Percentiles rank a stretch among this genome's conserved stretches.
These are phyloP conservation scores for Phaeosphaeriaceae sp. DNA, from an alignment of 2,329 filamentous ascomycete species.

Conservation along the genomic window DNA sequence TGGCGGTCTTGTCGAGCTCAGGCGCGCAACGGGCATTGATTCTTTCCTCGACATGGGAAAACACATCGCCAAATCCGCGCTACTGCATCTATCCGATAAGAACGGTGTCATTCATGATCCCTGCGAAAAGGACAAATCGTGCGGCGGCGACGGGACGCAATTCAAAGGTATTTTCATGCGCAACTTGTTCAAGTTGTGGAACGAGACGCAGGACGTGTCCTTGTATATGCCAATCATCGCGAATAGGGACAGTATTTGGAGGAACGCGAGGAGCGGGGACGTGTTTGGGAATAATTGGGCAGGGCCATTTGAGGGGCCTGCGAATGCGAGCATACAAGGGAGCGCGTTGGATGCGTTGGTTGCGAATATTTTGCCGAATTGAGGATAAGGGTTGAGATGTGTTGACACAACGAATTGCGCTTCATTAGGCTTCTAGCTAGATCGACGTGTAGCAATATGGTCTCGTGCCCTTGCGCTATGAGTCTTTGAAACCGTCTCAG, in stretches of 20 bases:
- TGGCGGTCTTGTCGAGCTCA: slow-evolving; percentile 64
- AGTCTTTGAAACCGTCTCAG: too few species aligned
- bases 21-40: slow-evolving; percentile 47
- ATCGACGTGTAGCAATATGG: not conserved
- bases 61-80: slow-evolving; percentile 50
- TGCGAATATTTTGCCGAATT: slow-evolving; percentile 43
- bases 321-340: slow-evolving; percentile 67
- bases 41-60: slow-evolving; percentile 47
- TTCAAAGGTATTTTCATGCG: slow-evolving; percentile 78
- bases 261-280: slow-evolving; percentile 61
- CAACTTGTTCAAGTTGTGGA: slow-evolving; percentile 68
- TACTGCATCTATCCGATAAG: slow-evolving; percentile 43
- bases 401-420: not conserved
- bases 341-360: slow-evolving; percentile 73
- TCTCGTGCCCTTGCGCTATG: too few species aligned
- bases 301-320: slow-evolving; percentile 62
- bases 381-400: too few species aligned
- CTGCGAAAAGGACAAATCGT: slow-evolving; percentile 43
- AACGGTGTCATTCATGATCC: slow-evolving; percentile 53
- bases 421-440: not conserved
- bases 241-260: slow-evolving; percentile 74
- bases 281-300: slow-evolving; percentile 71
- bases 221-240: slow-evolving; percentile 64
- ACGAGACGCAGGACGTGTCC: slow-evolving; percentile 56
- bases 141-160: slow-evolving; percentile 60